Evolutionary conservation across 108 stramenopile genomes (phyloP).

Genomic region (Fistulifera pelliculosa): DNA sequence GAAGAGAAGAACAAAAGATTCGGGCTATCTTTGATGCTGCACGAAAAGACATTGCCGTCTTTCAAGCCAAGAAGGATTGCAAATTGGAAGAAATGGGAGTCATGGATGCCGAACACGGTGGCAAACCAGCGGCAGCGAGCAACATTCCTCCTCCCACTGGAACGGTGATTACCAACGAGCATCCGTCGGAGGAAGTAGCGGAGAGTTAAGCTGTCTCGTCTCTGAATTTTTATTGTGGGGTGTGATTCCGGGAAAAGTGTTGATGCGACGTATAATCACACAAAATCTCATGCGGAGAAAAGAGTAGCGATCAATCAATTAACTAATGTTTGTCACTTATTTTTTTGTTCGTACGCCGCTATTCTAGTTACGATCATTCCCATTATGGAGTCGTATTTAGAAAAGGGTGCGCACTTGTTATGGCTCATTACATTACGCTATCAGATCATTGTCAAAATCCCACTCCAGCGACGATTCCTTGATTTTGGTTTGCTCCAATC

Average conservation of each 20-base stretch:
- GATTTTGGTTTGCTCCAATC: constrained; percentile 24
- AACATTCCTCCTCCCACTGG: constrained; percentile 55
- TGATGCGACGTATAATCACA: not conserved
- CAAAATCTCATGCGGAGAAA: not conserved
- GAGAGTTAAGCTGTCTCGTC: not conserved
- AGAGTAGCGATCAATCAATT: too few species aligned
- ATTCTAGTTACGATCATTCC: too few species aligned
- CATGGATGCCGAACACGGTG: constrained; percentile 21
- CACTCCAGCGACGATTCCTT: constrained; percentile 59
- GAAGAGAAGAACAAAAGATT: constrained; percentile 52
- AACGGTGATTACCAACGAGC: constrained; percentile 34
- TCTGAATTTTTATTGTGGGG: too few species aligned
- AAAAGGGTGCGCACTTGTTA: too few species aligned
- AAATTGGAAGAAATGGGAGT: constrained; percentile 57
- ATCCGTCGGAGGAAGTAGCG: constrained; percentile 7
- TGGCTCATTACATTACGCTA: constrained; percentile 52
- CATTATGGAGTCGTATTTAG: too few species aligned
- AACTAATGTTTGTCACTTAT: not conserved
- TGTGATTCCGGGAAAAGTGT: too few species aligned
- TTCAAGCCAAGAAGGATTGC: constrained; percentile 60
- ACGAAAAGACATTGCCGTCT: constrained; percentile 61
- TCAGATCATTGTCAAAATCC: constrained; percentile 85
- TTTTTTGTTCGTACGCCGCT: not conserved
- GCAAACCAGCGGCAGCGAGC: constrained; percentile 8
- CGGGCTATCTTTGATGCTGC: constrained; percentile 47